Conservation (phyloP, 352 stramenopile species). For the Thalassiosira exigua region DNA sequence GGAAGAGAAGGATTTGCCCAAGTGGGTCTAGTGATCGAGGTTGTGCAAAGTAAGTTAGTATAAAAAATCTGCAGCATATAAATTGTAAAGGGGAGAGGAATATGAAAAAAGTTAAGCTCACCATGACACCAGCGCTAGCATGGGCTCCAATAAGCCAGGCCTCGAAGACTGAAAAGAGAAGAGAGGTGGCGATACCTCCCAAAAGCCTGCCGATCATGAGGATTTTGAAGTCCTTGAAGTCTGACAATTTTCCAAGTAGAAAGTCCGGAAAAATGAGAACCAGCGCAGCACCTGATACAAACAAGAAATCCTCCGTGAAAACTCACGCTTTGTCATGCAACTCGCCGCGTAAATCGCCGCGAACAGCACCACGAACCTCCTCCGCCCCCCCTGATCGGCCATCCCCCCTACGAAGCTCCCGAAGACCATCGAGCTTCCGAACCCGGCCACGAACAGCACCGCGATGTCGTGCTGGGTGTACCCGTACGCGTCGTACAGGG, state of each 20-base stretch:
- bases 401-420: conserved; percentile 91
- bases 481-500: conserved; percentile 83
- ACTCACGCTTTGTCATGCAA: conserved; percentile 84
- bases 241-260: no score
- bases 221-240: conserved; percentile 41
- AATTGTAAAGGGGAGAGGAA: no score
- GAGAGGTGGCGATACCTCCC: conserved; percentile 89
- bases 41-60: no score
- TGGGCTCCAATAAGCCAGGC: conserved; percentile 92
- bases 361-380: conserved; percentile 80
- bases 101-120: no score
- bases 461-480: conserved; percentile 89
- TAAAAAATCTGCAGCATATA: no score
- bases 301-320: conserved; percentile 64
- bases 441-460: conserved; percentile 92
- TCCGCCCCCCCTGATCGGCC: conserved; percentile 87
- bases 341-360: conserved; percentile 88
- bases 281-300: no score
- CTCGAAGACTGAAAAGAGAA: conserved; percentile 92
- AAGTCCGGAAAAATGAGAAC: no score
- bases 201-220: conserved; percentile 89
- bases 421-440: conserved; percentile 89
- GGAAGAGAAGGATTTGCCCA: conserved; percentile 88
- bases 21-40: no score
- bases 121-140: conserved; percentile 30